A percentile compares a stretch with the other conserved stretches of the same genome.
phyloP scores from a whole-genome alignment of 2,329 filamentous ascomycete species.

The Stachybotrys chartarum region DNA sequence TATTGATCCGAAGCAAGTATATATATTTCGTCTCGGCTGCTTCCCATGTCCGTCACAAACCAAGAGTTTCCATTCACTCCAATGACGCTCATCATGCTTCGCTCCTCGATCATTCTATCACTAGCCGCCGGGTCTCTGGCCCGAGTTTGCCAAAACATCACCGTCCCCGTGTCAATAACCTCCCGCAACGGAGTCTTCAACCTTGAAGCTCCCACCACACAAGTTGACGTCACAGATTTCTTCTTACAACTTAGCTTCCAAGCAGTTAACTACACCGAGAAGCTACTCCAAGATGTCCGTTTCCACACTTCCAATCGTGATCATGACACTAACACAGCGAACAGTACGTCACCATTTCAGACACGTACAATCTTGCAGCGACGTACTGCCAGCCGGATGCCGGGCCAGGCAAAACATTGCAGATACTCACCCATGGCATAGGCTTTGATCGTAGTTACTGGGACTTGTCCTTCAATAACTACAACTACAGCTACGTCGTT shows the following conservation, averaged over 20 bases:
- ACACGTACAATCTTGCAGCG: constrained; percentile 49
- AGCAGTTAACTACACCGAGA: constrained; percentile 40
- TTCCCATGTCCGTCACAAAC: no score
- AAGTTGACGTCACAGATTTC: constrained; percentile 52
- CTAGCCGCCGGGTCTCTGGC: constrained; percentile 21
- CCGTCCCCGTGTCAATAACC: constrained; percentile 47
- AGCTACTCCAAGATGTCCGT: constrained; percentile 33
- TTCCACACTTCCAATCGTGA: no score
- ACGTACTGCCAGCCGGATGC: constrained; percentile 53
- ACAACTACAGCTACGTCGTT: constrained; percentile 57
- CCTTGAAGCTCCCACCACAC: constrained; percentile 35
- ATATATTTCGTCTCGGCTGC: no score
- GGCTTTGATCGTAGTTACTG: constrained; percentile 47
- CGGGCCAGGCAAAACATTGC: constrained; percentile 27
- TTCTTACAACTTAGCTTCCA: constrained; percentile 40
- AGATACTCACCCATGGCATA: constrained; percentile 34
- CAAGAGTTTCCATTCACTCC: no score
- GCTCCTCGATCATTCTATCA: constrained; percentile 11
- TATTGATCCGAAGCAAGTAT: no score
- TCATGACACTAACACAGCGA: neutral
- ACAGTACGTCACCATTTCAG: constrained; percentile 41
- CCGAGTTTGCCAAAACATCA: constrained; percentile 39
- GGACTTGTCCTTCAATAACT: constrained; percentile 49
- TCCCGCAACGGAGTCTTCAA: constrained; percentile 48
- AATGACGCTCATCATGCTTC: neutral